phyloP scores from a whole-genome alignment of 2,329 filamentous ascomycete species.

The Teratosphaeria pseudoeucalypti region DNA sequence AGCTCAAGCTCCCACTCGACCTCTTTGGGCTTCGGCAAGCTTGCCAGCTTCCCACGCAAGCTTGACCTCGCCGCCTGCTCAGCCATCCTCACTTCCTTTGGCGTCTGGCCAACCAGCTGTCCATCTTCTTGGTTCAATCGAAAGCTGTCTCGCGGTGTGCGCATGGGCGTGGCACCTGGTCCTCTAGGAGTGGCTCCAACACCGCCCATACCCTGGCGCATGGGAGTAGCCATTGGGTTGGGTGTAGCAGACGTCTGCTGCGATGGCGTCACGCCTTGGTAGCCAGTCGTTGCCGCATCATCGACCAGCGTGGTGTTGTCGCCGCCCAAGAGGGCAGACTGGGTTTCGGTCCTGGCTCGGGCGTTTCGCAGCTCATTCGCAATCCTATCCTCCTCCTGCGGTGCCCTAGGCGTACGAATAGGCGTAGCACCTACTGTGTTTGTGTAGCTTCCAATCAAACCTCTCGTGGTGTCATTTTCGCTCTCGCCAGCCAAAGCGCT shows the following conservation, averaged over 20 bases:
- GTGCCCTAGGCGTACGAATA: conserved; percentile 82
- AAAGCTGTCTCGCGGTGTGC: conserved; percentile 81
- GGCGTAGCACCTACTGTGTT: conserved; percentile 71
- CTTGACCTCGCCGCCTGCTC: conserved; percentile 59
- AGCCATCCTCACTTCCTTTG: conserved; percentile 61
- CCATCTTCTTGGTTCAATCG: conserved; percentile 66
- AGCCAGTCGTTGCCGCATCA: conserved; percentile 74
- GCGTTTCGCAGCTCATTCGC: conserved; percentile 96
- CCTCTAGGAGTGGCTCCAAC: conserved; percentile 56
- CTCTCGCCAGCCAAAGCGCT: conserved; percentile 62
- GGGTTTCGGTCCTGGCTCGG: conserved; percentile 78
- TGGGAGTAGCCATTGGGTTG: conserved; percentile 87
- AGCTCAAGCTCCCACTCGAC: conserved; percentile 89
- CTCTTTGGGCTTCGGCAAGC: conserved; percentile 85
- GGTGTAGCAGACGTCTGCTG: conserved; percentile 79
- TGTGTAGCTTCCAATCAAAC: conserved; percentile 78
- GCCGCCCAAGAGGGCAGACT: conserved; percentile 84
- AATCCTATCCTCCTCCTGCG: conserved; percentile 87
- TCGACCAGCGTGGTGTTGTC: conserved; percentile 87
- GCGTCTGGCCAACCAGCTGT: conserved; percentile 62
- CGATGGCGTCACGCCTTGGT: conserved; percentile 72
- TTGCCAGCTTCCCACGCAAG: conserved; percentile 62
- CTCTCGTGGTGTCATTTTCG: conserved; percentile 75
- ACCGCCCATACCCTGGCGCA: conserved; percentile 46
- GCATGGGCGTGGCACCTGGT: conserved; percentile 70